Evolutionary conservation across 2,329 filamentous ascomycete species (phyloP).

Genomic region (Xenoacremonium recifei): DNA sequence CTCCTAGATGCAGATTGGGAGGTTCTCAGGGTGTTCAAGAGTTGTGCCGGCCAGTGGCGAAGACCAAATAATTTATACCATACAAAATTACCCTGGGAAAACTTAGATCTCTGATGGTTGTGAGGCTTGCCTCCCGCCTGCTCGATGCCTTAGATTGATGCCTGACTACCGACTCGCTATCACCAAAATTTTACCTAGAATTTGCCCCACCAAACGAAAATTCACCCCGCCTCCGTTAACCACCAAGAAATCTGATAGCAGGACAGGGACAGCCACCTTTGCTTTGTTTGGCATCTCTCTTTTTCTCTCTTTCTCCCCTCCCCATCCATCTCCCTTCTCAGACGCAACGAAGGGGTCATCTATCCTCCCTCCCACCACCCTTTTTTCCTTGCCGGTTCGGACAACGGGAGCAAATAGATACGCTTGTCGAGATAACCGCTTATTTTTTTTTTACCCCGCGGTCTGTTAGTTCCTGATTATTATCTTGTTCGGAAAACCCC

Average conservation of each 20-base stretch:
- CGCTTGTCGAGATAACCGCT: constrained; percentile 20
- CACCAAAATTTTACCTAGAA: constrained; percentile 35
- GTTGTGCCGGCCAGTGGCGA: too few relatives aligned
- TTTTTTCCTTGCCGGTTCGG: constrained; percentile 22
- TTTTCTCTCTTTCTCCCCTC: constrained; percentile 18
- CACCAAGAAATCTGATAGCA: constrained; percentile 15
- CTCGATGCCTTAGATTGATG: constrained; percentile 36
- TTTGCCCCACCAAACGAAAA: constrained; percentile 39
- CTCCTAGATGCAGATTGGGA: too few relatives aligned
- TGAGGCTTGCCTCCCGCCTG: constrained; percentile 3
- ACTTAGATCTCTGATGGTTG: constrained; percentile 3
- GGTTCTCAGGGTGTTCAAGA: too few relatives aligned
- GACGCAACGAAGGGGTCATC: constrained; percentile 20
- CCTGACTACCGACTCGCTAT: constrained; percentile 29
- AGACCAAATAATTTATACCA: too few relatives aligned
- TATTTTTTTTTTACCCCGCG: constrained; percentile 27
- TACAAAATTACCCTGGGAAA: background rate
- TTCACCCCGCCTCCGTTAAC: constrained; percentile 40
- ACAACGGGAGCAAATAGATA: constrained; percentile 11
- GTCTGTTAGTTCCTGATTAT: constrained; percentile 12
- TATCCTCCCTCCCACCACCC: constrained; percentile 18
- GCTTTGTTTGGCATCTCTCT: constrained; percentile 9
- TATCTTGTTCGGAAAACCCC: constrained; percentile 9
- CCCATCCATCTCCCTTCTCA: constrained; percentile 11
- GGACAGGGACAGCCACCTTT: constrained; percentile 27